Evolutionary conservation across 1,139 yeast genomes (phyloP).

Genomic region (Blastobotrys ciferrii): DNA sequence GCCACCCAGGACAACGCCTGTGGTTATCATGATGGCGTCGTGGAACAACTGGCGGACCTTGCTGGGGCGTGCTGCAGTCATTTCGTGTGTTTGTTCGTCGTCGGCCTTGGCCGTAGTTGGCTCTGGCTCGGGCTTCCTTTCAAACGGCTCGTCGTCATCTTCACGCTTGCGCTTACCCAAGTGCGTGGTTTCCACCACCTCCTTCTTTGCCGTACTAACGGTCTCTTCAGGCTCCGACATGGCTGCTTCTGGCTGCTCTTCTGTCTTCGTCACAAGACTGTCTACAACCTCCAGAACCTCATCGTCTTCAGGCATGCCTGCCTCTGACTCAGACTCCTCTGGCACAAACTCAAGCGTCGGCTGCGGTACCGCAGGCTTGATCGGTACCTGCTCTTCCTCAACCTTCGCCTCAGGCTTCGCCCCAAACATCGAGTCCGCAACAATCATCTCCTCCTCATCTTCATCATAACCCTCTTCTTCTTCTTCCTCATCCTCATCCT

Average conservation of each 20-base stretch:
- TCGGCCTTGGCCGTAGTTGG: not conserved
- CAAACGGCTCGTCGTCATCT: not conserved
- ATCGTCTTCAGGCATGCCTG: not conserved
- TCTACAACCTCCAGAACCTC: not conserved
- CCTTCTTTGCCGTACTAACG: too few relatives aligned
- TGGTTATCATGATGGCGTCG: constrained; percentile 16
- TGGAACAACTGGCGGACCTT: constrained; percentile 12
- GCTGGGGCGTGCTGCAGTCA: constrained; percentile 2
- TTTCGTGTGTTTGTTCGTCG: not conserved
- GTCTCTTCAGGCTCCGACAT: too few relatives aligned
- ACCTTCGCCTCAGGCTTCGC: too few relatives aligned
- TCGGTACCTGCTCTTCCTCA: not conserved
- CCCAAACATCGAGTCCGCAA: too few relatives aligned
- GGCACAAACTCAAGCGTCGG: not conserved
- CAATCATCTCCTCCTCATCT: constrained; percentile 5
- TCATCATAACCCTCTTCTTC: constrained; percentile 4
- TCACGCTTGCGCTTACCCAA: constrained; percentile 12
- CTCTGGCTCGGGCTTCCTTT: not conserved
- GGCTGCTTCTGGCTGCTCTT: too few relatives aligned
- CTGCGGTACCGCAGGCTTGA: not conserved
- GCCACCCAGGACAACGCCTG: constrained; percentile 28
- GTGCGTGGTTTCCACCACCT: not conserved
- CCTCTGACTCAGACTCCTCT: constrained; percentile 1
- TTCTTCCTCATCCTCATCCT: constrained; percentile 12
- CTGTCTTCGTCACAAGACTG: not conserved